Conservation (phyloP, 768 basidiomycete genomes). For the Pilatotrama ljubarskyi region DNA sequence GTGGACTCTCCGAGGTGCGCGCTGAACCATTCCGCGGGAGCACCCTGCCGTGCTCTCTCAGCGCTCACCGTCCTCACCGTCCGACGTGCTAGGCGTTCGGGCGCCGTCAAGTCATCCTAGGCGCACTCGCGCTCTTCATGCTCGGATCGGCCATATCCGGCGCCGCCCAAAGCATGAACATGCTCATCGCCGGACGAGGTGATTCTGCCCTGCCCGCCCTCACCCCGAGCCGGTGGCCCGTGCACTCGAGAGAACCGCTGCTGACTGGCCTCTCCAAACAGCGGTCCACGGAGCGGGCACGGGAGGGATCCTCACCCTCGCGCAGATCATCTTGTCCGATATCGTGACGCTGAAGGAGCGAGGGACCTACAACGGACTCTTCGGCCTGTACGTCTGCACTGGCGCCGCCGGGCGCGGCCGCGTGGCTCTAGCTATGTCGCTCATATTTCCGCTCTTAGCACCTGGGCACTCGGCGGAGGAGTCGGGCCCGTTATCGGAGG, state of each 20-base stretch:
- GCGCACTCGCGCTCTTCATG: slow-evolving; percentile 34
- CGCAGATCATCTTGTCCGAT: slow-evolving; percentile 38
- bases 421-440: no score
- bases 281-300: slow-evolving; percentile 36
- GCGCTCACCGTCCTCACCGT: no score
- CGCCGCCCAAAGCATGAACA: slow-evolving; percentile 38
- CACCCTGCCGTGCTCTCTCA: no score
- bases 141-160: slow-evolving; percentile 42
- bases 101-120: slow-evolving; percentile 32
- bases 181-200: slow-evolving; percentile 40
- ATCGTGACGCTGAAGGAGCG: slow-evolving; percentile 40
- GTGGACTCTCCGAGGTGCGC: slow-evolving; percentile 30
- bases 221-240: no score
- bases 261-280: background rate
- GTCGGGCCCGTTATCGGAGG: slow-evolving; percentile 33
- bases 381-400: background rate
- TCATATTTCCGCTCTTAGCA: slow-evolving; percentile 7
- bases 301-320: slow-evolving; percentile 29
- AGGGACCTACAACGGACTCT: slow-evolving; percentile 21
- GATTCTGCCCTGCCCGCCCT: no score
- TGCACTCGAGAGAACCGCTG: no score
- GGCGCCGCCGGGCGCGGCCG: no score
- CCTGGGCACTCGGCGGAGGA: slow-evolving; percentile 29
- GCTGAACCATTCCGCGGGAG: background rate
- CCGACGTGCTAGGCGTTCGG: slow-evolving; percentile 32